Evolutionary conservation across 257 asterid genomes (phyloP).

Genomic region (Lycium barbarum): DNA sequence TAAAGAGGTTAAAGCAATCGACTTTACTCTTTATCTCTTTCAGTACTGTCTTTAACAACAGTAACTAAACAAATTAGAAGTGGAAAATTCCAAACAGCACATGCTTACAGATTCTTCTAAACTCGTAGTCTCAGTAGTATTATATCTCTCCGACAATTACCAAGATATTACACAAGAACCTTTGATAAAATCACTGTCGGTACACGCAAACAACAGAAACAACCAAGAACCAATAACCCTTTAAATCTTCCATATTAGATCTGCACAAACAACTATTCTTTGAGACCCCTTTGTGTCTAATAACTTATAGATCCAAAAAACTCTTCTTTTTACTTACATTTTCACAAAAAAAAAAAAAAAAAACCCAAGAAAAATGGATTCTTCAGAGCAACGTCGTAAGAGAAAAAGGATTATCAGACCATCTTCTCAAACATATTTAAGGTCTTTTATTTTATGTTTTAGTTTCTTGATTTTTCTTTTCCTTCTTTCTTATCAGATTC

Average conservation of each 20-base stretch:
- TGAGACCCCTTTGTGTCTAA: slow-evolving; percentile 19
- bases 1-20: slow-evolving; percentile 2
- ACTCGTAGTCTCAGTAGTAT: slow-evolving; percentile 26
- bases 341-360: neutral
- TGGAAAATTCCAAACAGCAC: neutral
- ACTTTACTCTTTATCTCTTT: neutral
- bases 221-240: slow-evolving; percentile 45
- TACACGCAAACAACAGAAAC: neutral
- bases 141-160: slow-evolving; percentile 52
- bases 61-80: neutral
- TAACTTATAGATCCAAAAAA: slow-evolving; percentile 21
- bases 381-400: slow-evolving; percentile 82
- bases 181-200: slow-evolving; percentile 56
- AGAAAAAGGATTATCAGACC: slow-evolving; percentile 67
- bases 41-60: neutral
- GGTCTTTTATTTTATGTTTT: slow-evolving; percentile 64
- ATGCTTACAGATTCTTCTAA: neutral
- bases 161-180: slow-evolving; percentile 40
- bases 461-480: slow-evolving; percentile 58
- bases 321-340: neutral
- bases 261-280: slow-evolving; percentile 7
- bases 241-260: slow-evolving; percentile 25
- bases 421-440: slow-evolving; percentile 47
- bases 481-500: slow-evolving; percentile 50
- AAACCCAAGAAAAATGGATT: slow-evolving; percentile 54